phyloP scores from a whole-genome alignment of 441 rosid species.

The Theobroma grandiflorum region DNA sequence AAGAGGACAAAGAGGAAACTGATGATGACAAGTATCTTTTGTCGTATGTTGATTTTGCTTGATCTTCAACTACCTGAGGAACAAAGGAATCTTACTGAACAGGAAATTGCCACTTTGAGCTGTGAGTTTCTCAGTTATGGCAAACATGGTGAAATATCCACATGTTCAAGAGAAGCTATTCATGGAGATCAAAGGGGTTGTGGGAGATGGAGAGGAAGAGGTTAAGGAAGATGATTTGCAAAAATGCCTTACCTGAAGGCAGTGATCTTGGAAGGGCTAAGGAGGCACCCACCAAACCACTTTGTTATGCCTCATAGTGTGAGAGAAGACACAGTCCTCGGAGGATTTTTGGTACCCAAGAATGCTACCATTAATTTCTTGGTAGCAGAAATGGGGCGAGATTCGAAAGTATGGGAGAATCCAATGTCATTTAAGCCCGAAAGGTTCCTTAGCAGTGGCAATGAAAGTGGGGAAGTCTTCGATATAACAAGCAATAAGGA shows the following conservation, averaged over 20 bases:
- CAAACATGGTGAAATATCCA: no score
- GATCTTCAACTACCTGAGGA: constrained; percentile 8
- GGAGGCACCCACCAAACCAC: constrained; percentile 27
- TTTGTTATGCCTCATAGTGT: constrained; percentile 26
- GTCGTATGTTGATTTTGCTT: constrained; percentile 6
- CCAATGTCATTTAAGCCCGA: neutral
- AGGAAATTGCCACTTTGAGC: constrained; percentile 39
- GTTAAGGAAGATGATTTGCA: constrained; percentile 36
- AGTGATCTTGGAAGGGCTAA: constrained; percentile 39
- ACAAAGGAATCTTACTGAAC: constrained; percentile 36
- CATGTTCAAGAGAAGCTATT: constrained; percentile 33
- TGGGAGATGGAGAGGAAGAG: constrained; percentile 14
- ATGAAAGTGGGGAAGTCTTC: neutral
- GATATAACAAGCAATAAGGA: neutral
- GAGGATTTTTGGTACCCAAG: neutral
- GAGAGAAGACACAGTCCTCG: constrained; percentile 3
- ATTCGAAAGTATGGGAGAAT: neutral
- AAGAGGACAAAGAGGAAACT: neutral
- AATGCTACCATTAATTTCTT: neutral
- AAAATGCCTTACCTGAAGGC: constrained; percentile 43
- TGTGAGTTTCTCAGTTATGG: constrained; percentile 37
- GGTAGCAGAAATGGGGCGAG: neutral
- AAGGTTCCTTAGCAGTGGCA: constrained; percentile 6
- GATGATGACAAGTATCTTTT: neutral
- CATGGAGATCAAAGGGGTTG: constrained; percentile 29